phyloP scores from a whole-genome alignment of 768 basidiomycete genomes.

The Lentinula guzmanii region DNA sequence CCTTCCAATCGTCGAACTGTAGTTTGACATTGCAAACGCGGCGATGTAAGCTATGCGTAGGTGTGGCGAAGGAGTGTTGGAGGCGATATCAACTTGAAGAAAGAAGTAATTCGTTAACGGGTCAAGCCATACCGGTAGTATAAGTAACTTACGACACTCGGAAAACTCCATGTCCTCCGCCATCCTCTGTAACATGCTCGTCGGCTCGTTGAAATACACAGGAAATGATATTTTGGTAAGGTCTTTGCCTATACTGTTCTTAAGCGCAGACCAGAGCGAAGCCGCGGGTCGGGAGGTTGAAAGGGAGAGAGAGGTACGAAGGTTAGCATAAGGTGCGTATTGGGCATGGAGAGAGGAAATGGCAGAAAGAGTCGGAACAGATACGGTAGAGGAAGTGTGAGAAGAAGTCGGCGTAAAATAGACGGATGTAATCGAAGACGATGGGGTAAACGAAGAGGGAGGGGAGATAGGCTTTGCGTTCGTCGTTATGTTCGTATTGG shows the following conservation, averaged over 20 bases:
- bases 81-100: constrained; percentile 74
- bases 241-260: constrained; percentile 94
- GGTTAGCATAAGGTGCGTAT: constrained; percentile 42
- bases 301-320: constrained; percentile 58
- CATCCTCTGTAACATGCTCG: constrained; percentile 97
- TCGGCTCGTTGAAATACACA: constrained; percentile 90
- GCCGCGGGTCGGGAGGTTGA: constrained; percentile 81
- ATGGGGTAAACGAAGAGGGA: not conserved
- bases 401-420: too few relatives aligned
- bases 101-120: constrained; percentile 2
- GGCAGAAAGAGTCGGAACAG: not conserved
- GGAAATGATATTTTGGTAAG: constrained; percentile 94
- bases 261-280: constrained; percentile 92
- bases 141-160: constrained; percentile 62
- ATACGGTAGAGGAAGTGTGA: not conserved
- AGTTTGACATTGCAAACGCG: constrained; percentile 97
- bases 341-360: not conserved
- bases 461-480: not conserved
- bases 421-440: not conserved
- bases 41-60: constrained; percentile 88
- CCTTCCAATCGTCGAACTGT: constrained; percentile 91
- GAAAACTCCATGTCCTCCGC: constrained; percentile 98
- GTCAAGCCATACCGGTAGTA: not conserved
- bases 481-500: not conserved
- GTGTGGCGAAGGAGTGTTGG: constrained; percentile 67